These are phyloP conservation scores for Mycena vitilis DNA, from an alignment of 768 basidiomycete species.

Conservation along the genomic window DNA sequence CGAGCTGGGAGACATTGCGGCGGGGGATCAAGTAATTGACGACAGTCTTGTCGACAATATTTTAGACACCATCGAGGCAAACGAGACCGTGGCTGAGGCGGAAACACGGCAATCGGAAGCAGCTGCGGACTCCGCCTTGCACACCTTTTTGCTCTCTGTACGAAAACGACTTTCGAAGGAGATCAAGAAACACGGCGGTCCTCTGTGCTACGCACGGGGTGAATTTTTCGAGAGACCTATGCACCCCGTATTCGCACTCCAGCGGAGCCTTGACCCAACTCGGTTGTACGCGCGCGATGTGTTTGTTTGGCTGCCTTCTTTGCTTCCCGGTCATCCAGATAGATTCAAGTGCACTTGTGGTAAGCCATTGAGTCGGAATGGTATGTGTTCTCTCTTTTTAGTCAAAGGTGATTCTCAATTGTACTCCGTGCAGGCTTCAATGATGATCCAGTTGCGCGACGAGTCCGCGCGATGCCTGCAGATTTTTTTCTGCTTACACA, in stretches of 20 bases:
- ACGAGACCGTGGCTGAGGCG: background rate
- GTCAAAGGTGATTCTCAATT: background rate
- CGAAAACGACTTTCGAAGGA: background rate
- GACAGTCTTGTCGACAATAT: constrained; percentile 16
- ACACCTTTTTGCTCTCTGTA: background rate
- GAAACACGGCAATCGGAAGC: background rate
- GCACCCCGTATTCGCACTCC: constrained; percentile 11
- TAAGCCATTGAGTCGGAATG: constrained; percentile 15
- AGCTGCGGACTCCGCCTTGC: background rate
- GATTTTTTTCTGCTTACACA: constrained; percentile 35
- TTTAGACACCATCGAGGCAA: background rate
- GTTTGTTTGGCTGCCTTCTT: constrained; percentile 9
- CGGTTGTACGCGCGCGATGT: constrained; percentile 2
- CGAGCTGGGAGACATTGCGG: constrained; percentile 25
- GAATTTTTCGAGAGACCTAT: constrained; percentile 12
- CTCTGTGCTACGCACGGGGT: constrained; percentile 9
- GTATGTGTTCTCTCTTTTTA: background rate
- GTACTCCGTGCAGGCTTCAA: constrained; percentile 25
- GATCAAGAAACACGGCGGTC: background rate
- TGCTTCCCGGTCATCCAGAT: constrained; percentile 21
- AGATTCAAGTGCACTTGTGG: constrained; percentile 31
- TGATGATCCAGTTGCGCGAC: constrained; percentile 29
- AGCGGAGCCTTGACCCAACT: background rate
- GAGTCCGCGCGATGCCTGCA: constrained; percentile 19
- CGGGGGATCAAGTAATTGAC: constrained; percentile 5